Percentiles rank a stretch among this genome's conserved stretches.
Evolutionary conservation across 345 rosid genomes (phyloP).

Genomic region (Turritis glabra): DNA sequence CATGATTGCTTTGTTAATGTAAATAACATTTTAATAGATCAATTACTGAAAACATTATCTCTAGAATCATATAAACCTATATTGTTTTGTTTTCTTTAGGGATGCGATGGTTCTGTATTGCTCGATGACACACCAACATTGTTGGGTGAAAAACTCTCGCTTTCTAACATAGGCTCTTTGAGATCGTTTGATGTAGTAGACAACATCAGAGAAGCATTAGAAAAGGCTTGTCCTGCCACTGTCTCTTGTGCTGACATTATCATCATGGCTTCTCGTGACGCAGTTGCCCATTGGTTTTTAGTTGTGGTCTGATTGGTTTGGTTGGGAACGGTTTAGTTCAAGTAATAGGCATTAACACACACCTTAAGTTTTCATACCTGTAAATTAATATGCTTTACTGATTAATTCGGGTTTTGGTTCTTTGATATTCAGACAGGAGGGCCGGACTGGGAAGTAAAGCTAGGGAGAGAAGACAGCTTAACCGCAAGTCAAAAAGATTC

Average conservation of each 20-base stretch:
- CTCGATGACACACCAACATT: conserved; percentile 75
- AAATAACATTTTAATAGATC: neutral
- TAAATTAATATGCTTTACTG: too few relatives aligned
- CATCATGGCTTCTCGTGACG: conserved; percentile 86
- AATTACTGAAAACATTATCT: neutral
- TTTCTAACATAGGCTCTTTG: conserved; percentile 73
- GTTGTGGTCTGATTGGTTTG: neutral
- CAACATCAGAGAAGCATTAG: conserved; percentile 61
- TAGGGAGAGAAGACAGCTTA: conserved; percentile 79
- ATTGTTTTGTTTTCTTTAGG: conserved; percentile 40
- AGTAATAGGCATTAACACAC: too few relatives aligned
- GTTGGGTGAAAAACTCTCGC: conserved; percentile 74
- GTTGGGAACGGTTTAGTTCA: too few relatives aligned
- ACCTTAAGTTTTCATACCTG: too few relatives aligned
- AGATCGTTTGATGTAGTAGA: conserved; percentile 72
- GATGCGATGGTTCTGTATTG: conserved; percentile 80
- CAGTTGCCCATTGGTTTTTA: conserved; percentile 45
- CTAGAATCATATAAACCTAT: neutral
- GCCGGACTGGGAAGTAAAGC: conserved; percentile 72
- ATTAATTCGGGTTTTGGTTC: too few relatives aligned
- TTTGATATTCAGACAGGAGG: conserved; percentile 60
- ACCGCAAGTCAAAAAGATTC: conserved; percentile 74
- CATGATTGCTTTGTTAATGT: conserved; percentile 91
- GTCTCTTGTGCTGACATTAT: conserved; percentile 88
- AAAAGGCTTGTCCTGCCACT: conserved; percentile 67